phyloP scores from a whole-genome alignment of 495 filamentous ascomycete genomes.

The Xylaria curta region DNA sequence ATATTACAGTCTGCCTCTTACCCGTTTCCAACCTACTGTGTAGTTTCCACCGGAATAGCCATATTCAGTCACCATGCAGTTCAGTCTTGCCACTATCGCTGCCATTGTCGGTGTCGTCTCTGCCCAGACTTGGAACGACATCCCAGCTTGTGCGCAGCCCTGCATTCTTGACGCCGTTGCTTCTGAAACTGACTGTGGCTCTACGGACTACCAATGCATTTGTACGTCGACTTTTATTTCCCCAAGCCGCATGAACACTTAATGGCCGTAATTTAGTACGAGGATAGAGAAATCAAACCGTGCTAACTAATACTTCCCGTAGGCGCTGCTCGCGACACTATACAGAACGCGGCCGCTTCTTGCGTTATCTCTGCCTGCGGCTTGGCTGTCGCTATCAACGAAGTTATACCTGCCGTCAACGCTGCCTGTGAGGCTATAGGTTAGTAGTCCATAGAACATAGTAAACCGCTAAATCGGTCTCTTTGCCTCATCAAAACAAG shows the following conservation, averaged over 20 bases:
- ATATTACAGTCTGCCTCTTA: background rate
- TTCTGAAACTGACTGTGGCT: background rate
- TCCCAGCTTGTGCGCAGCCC: constrained; percentile 20
- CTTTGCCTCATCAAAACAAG: background rate
- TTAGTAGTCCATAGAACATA: background rate
- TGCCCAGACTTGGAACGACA: constrained; percentile 18
- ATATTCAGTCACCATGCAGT: constrained; percentile 13
- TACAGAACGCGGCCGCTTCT: background rate
- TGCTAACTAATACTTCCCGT: background rate
- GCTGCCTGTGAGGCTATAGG: constrained; percentile 13
- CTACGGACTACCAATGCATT: constrained; percentile 13
- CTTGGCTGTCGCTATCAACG: background rate
- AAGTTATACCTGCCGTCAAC: constrained; percentile 17
- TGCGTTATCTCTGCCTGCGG: constrained; percentile 16
- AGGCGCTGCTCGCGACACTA: background rate
- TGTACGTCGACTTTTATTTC: background rate
- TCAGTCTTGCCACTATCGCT: constrained; percentile 10
- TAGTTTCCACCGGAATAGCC: background rate
- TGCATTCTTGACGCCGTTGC: constrained; percentile 12
- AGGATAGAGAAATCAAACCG: background rate
- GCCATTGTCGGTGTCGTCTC: constrained; percentile 14
- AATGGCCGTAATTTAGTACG: background rate
- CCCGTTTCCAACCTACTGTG: background rate
- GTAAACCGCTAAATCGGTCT: background rate
- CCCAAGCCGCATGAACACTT: background rate